Percentiles rank a stretch among this genome's conserved stretches.
phyloP scores from a whole-genome alignment of 345 rosid genomes.

The Pugionium cornutum region DNA sequence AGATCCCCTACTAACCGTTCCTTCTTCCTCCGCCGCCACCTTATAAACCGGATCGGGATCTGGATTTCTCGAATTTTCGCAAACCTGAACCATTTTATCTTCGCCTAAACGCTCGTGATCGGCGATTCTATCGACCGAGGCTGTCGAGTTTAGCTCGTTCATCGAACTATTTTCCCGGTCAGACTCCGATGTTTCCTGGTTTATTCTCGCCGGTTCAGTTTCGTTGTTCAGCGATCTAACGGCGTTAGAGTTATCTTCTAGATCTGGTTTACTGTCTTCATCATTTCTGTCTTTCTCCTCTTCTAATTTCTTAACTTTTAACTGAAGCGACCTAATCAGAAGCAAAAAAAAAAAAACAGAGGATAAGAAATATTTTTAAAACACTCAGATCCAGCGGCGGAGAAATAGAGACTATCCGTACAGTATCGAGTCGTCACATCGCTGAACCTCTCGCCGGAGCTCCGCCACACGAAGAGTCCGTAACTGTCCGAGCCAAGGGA shows the following conservation, averaged over 20 bases:
- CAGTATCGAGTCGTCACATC: slow-evolving; percentile 66
- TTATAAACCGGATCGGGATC: slow-evolving; percentile 45
- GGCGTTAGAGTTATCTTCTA: slow-evolving; percentile 19
- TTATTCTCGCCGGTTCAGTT: slow-evolving; percentile 13
- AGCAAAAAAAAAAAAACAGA: background rate
- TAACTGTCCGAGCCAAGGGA: slow-evolving; percentile 67
- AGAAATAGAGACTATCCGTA: slow-evolving; percentile 39
- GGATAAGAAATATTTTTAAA: too few species aligned
- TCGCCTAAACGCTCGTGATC: slow-evolving; percentile 23
- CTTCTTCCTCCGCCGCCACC: slow-evolving; percentile 21
- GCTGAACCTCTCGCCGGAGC: slow-evolving; percentile 67
- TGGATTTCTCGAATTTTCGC: slow-evolving; percentile 34
- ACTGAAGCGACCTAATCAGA: slow-evolving; percentile 46
- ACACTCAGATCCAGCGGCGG: slow-evolving; percentile 42
- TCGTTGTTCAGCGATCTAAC: slow-evolving; percentile 22
- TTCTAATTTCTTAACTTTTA: slow-evolving; percentile 40
- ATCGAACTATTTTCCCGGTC: slow-evolving; percentile 63
- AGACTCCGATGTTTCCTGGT: slow-evolving; percentile 44
- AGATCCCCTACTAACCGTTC: slow-evolving; percentile 32
- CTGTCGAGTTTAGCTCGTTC: slow-evolving; percentile 76
- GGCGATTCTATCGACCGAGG: slow-evolving; percentile 41
- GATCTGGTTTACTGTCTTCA: slow-evolving; percentile 37
- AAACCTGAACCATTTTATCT: slow-evolving; percentile 20
- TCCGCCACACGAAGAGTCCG: slow-evolving; percentile 60
- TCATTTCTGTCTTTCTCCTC: slow-evolving; percentile 32